These are phyloP conservation scores for Spongispora temasekensis DNA, from an alignment of 1,284 basidiomycete genomes.

Conservation along the genomic window DNA sequence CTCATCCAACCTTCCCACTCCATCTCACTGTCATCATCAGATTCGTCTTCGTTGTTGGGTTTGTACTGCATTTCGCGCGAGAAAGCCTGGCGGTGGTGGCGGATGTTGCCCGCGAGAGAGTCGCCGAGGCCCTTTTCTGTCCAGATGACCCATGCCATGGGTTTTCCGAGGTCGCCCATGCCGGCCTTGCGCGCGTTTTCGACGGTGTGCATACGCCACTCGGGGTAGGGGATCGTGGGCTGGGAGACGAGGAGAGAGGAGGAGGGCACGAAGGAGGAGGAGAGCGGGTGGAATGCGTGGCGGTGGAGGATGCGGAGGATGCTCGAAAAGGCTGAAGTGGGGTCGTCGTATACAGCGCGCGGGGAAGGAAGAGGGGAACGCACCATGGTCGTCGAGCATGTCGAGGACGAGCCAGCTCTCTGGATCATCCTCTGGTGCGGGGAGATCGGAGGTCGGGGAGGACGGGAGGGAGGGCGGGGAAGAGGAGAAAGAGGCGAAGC, in stretches of 20 bases:
- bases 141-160: slow-evolving; percentile 51
- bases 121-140: slow-evolving; percentile 28
- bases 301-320: slow-evolving; percentile 64
- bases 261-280: slow-evolving; percentile 49
- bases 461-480: slow-evolving; percentile 24
- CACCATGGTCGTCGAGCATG: slow-evolving; percentile 55
- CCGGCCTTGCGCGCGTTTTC: slow-evolving; percentile 55
- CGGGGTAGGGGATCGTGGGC: slow-evolving; percentile 49
- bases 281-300: slow-evolving; percentile 42
- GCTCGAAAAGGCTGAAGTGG: slow-evolving; percentile 48
- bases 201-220: slow-evolving; percentile 55
- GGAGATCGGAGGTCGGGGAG: slow-evolving; percentile 26
- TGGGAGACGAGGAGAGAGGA: slow-evolving; percentile 28
- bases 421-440: slow-evolving; percentile 13
- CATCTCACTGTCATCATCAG: slow-evolving; percentile 50
- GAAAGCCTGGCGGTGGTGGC: slow-evolving; percentile 20
- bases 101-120: slow-evolving; percentile 25
- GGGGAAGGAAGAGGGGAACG: not conserved
- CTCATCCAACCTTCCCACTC: slow-evolving; percentile 63
- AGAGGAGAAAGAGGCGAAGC: slow-evolving; percentile 26
- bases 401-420: slow-evolving; percentile 62
- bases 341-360: not conserved
- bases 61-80: slow-evolving; percentile 22
- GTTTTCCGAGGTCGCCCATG: slow-evolving; percentile 52
- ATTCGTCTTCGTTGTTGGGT: slow-evolving; percentile 29